A percentile compares a stretch with the other conserved stretches of the same genome.
Evolutionary conservation across 2,329 filamentous ascomycete species (phyloP).

Genomic region (Trichophyton mentagrophytes): DNA sequence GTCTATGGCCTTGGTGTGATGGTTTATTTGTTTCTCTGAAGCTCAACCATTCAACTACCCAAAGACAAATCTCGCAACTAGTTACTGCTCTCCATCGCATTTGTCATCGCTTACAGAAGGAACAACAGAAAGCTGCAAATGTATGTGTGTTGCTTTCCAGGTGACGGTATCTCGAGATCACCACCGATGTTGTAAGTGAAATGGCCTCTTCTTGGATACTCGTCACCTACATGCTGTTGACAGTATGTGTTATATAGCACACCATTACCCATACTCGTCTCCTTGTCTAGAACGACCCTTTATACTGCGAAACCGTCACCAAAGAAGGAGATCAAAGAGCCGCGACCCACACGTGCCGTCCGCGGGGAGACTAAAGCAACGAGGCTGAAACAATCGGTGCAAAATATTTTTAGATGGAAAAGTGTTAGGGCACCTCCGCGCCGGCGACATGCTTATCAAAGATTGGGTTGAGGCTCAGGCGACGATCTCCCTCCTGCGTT

Average conservation of each 20-base stretch:
- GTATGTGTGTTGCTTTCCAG: background rate
- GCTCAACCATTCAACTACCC: background rate
- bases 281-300: background rate
- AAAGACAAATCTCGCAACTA: background rate
- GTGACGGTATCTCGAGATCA: background rate
- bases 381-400: background rate
- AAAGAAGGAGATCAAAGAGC: background rate
- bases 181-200: conserved; percentile 2
- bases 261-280: background rate
- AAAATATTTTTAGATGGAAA: background rate
- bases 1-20: background rate
- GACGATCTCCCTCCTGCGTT: too few relatives aligned
- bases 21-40: background rate
- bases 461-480: background rate
- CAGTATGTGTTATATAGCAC: background rate
- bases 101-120: background rate
- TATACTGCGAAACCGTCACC: background rate
- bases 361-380: background rate
- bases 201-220: background rate
- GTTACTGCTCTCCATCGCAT: background rate
- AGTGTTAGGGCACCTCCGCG: background rate
- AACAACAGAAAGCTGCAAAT: background rate
- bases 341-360: background rate
- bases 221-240: background rate
- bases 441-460: background rate